phyloP scores from a whole-genome alignment of 1,139 yeast genomes.

The Candida tunisiensis region DNA sequence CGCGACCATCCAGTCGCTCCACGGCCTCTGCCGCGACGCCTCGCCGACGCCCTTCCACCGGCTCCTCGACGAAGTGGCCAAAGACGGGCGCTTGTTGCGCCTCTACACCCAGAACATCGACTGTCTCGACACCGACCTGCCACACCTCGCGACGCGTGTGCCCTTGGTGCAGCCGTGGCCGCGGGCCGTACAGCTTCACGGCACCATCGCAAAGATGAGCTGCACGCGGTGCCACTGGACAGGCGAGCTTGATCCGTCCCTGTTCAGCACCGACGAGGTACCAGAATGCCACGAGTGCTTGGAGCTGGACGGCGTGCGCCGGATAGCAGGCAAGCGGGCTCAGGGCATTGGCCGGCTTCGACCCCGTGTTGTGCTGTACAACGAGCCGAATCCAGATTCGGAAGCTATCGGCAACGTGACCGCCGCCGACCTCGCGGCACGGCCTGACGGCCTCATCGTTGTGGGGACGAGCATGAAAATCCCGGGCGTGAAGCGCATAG shows the following conservation, averaged over 20 bases:
- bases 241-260: conserved; percentile 23
- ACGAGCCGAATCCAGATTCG: conserved; percentile 79
- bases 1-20: conserved; percentile 50
- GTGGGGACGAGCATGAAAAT: conserved; percentile 80
- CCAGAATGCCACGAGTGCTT: conserved; percentile 39
- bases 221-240: conserved; percentile 60
- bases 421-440: conserved; percentile 42
- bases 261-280: conserved; percentile 16
- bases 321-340: conserved; percentile 47
- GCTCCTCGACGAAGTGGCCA: conserved; percentile 40
- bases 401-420: conserved; percentile 66
- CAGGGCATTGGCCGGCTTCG: conserved; percentile 65
- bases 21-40: conserved; percentile 37
- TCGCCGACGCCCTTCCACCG: conserved; percentile 60
- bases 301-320: conserved; percentile 32
- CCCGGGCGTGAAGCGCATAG: conserved; percentile 70
- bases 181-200: conserved; percentile 59
- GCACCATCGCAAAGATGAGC: conserved; percentile 49
- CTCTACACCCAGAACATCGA: conserved; percentile 38
- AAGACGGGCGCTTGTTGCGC: conserved; percentile 45
- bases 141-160: conserved; percentile 30
- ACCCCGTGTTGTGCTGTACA: conserved; percentile 72
- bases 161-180: conserved; percentile 35
- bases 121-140: conserved; percentile 26
- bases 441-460: conserved; percentile 63